Base-by-base conservation (phyloP, 2,329 filamentous ascomycete species). In the Clonostachys chloroleuca region DNA sequence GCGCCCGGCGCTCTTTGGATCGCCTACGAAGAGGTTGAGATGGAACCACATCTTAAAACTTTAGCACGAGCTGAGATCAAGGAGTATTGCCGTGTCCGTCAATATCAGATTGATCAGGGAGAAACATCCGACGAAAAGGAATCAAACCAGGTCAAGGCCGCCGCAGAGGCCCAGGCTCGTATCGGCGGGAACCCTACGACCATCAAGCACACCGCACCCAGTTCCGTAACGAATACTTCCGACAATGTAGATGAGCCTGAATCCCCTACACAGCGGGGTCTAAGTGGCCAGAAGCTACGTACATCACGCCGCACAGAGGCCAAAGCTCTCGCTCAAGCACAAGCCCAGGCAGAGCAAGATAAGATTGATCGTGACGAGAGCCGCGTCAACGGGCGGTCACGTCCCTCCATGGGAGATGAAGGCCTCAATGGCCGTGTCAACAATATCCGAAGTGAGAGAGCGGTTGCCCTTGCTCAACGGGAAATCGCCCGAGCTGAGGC, bases 1-100 rank as follows among this genome's bases (percentile, higher is more conserved):
- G 81, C 80, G 2, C 76, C 80, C 2, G 81, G 81, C 12, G 80
- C 77, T 2, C 59, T 84, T 1, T 85, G 81, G 81, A 80, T 85
- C 36, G 65, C 74, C 6, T 84, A 81, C 51, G 80, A 85, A 13
- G 80, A 85, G 44, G 77, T 83, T 12, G 72, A 74, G 34, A 77
- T 84, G 20, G 74, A 84, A 20, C 66, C 71, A 2, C 80, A 84
- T 43, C 66, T 86, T 1, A 60, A 66, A n/a, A 54, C 63, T 2
- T 62, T 84, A 1, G 72, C 62, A 5, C 66, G 81, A 10, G 66
- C 70, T 2, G 80, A 85, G 52, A 69, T 85, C 43, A 84, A 84
- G 59, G 81, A 85, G 55, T 85, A 84, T 52, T 78, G 77, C 44
- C 78, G 81, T 16, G 72, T 85, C 37, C 77, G 81, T 5, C 80